Conservation (phyloP, 768 basidiomycete genomes). For the Tricholoma saponaceum region DNA sequence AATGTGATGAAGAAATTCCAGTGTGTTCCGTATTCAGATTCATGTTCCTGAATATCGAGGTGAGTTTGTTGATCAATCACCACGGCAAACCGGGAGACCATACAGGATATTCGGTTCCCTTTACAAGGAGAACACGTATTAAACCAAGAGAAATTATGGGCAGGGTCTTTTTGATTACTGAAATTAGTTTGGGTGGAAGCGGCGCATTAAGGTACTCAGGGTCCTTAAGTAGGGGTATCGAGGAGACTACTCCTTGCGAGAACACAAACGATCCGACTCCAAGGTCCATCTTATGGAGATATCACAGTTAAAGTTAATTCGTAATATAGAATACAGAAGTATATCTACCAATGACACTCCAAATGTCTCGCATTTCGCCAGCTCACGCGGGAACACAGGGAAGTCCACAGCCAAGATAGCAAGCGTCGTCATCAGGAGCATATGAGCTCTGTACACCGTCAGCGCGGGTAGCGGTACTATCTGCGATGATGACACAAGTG, state of each 20-base stretch:
- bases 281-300: slow-evolving; percentile 78
- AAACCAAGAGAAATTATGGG: slow-evolving; percentile 75
- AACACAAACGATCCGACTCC: slow-evolving; percentile 98
- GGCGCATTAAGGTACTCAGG: slow-evolving; percentile 48
- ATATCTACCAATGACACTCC: slow-evolving; percentile 84
- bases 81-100: slow-evolving; percentile 14
- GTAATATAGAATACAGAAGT: not conserved
- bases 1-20: slow-evolving; percentile 99
- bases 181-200: slow-evolving; percentile 45
- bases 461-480: slow-evolving; percentile 67
- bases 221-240: slow-evolving; percentile 71
- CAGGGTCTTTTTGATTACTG: slow-evolving; percentile 49
- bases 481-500: slow-evolving; percentile 8
- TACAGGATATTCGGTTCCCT: slow-evolving; percentile 93
- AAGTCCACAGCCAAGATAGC: slow-evolving; percentile 97
- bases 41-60: slow-evolving; percentile 63
- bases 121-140: slow-evolving; percentile 78
- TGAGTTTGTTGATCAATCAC: not conserved
- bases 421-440: slow-evolving; percentile 90
- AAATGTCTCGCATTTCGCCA: slow-evolving; percentile 93
- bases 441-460: slow-evolving; percentile 86
- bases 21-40: slow-evolving; percentile 92
- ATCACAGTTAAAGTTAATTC: slow-evolving; percentile 3
- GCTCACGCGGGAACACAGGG: slow-evolving; percentile 77
- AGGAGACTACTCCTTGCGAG: slow-evolving; percentile 91